Evolutionary conservation across 345 rosid genomes (phyloP).

Genomic region (Anastatica hierochuntica): DNA sequence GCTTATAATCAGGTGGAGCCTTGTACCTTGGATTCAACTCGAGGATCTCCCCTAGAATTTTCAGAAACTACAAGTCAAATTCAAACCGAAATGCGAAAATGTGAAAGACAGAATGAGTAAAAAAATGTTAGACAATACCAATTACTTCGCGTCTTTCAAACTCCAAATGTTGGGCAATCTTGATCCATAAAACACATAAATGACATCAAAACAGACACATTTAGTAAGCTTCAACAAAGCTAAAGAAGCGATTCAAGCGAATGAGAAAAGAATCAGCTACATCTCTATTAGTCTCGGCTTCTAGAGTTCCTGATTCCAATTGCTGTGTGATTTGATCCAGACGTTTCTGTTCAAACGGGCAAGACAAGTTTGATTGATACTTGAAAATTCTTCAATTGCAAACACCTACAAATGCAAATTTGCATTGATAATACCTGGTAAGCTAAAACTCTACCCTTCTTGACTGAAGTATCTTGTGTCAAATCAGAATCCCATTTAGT

Average conservation of each 20-base stretch:
- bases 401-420: no score
- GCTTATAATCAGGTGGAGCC: slow-evolving; percentile 75
- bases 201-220: slow-evolving; percentile 3
- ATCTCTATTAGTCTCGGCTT: slow-evolving; percentile 31
- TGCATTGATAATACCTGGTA: slow-evolving; percentile 50
- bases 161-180: slow-evolving; percentile 52
- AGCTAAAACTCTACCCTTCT: slow-evolving; percentile 55
- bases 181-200: slow-evolving; percentile 23
- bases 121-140: slow-evolving; percentile 40
- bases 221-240: neutral
- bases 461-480: slow-evolving; percentile 50
- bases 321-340: slow-evolving; percentile 61
- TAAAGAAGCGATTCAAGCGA: neutral
- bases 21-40: slow-evolving; percentile 75
- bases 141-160: slow-evolving; percentile 69
- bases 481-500: slow-evolving; percentile 86
- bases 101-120: neutral
- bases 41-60: slow-evolving; percentile 66
- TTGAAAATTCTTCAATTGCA: no score
- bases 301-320: slow-evolving; percentile 49
- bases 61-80: slow-evolving; percentile 10
- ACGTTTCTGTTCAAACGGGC: slow-evolving; percentile 71
- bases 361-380: no score
- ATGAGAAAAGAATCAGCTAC: slow-evolving; percentile 23
- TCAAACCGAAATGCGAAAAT: neutral